Conservation (phyloP, 495 filamentous ascomycete genomes). For the Xylaria longipes region DNA sequence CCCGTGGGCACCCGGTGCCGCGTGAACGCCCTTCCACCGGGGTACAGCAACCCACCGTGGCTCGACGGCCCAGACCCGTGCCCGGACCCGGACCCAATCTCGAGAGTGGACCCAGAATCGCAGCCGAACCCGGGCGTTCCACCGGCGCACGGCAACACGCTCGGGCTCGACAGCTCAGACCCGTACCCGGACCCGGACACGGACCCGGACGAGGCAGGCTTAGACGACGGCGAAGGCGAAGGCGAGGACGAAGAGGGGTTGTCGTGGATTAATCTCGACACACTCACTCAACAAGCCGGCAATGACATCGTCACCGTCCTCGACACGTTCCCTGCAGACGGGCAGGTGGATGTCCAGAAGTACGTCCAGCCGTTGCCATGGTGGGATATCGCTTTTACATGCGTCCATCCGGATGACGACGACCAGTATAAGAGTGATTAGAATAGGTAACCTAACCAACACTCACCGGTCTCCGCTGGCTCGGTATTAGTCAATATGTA, state of each 20-base stretch:
- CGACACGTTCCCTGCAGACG: background rate
- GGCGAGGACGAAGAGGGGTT: background rate
- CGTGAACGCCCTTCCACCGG: background rate
- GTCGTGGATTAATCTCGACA: background rate
- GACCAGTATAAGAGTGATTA: background rate
- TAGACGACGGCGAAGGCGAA: background rate
- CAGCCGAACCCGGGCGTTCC: too few species aligned
- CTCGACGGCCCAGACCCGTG: background rate
- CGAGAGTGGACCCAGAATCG: too few species aligned
- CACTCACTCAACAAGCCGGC: background rate
- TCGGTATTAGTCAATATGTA: background rate
- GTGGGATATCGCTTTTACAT: background rate
- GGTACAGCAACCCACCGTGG: background rate
- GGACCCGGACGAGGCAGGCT: background rate
- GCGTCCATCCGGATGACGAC: background rate
- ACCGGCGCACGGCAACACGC: background rate
- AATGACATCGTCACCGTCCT: background rate
- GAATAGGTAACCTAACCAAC: background rate
- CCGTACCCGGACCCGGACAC: background rate
- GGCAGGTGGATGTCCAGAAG: background rate
- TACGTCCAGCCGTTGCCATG: background rate
- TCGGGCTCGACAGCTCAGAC: background rate
- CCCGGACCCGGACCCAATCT: background rate
- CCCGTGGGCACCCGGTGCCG: background rate
- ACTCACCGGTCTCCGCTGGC: background rate